These are phyloP conservation scores for Talaromyces sp. DNA, from an alignment of 2,329 filamentous ascomycete species.

Conservation along the genomic window DNA sequence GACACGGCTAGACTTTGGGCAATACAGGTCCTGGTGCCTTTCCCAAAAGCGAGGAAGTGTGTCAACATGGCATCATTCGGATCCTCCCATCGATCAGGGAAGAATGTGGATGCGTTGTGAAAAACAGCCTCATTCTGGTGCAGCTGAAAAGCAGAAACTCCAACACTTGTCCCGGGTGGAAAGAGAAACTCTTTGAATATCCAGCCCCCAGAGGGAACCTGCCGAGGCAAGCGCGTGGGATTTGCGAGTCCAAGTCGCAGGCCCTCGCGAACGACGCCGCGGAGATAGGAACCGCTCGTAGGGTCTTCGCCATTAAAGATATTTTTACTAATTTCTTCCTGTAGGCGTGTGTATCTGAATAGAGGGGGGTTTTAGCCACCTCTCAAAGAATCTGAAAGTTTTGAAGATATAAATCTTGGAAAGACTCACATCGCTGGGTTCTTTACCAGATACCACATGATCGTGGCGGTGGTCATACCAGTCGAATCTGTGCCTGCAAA, in stretches of 20 bases:
- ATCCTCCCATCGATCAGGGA: conserved; percentile 45
- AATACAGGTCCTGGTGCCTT: conserved; percentile 45
- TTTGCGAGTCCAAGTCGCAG: conserved; percentile 49
- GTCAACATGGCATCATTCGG: conserved; percentile 34
- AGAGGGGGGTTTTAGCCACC: neutral
- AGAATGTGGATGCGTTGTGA: conserved; percentile 37
- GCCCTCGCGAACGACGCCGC: conserved; percentile 45
- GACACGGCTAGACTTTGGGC: conserved; percentile 43
- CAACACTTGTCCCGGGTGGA: conserved; percentile 42
- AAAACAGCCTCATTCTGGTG: conserved; percentile 43
- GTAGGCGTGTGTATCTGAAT: conserved; percentile 28
- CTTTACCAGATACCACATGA: conserved; percentile 41
- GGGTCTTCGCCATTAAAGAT: conserved; percentile 20
- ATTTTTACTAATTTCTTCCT: conserved; percentile 25
- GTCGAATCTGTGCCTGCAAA: conserved; percentile 52
- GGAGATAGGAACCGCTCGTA: conserved; percentile 37
- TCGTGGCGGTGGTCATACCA: conserved; percentile 46
- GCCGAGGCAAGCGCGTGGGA: conserved; percentile 44
- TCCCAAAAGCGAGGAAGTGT: conserved; percentile 45
- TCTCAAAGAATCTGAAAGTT: neutral
- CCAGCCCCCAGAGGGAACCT: conserved; percentile 37
- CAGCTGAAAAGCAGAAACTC: conserved; percentile 40
- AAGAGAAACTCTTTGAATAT: conserved; percentile 33
- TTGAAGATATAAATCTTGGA: too few relatives aligned
- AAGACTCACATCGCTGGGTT: conserved; percentile 29